Evolutionary conservation across 345 rosid species (phyloP).

Genomic region (Pistacia integerrima): DNA sequence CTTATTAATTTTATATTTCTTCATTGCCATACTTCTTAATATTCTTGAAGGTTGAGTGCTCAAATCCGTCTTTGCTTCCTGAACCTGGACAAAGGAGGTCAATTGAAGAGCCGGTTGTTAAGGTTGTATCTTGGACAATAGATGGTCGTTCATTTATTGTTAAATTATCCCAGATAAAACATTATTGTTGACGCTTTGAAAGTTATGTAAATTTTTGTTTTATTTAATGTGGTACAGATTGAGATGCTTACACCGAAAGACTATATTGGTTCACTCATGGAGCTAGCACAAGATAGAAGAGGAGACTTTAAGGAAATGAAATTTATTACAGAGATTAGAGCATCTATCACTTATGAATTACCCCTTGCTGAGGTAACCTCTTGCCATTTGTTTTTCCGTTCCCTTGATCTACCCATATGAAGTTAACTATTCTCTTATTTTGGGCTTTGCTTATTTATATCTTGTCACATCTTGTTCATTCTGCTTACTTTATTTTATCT

Average conservation of each 20-base stretch:
- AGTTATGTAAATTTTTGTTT: conserved; percentile 15
- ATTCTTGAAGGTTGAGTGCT: conserved; percentile 80
- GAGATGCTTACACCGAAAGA: conserved; percentile 98
- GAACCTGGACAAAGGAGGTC: conserved; percentile 90
- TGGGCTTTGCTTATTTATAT: background rate
- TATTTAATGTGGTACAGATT: conserved; percentile 52
- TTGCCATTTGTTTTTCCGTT: conserved; percentile 1
- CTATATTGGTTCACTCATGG: conserved; percentile 92
- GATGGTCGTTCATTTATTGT: background rate
- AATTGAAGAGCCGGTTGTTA: conserved; percentile 90
- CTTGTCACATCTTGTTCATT: conserved; percentile 5
- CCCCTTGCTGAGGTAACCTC: conserved; percentile 86
- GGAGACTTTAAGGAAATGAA: conserved; percentile 95
- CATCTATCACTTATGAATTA: conserved; percentile 80
- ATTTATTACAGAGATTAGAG: conserved; percentile 84
- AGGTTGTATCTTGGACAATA: conserved; percentile 51
- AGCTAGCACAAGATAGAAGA: conserved; percentile 96
- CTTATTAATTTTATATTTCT: conserved; percentile 13
- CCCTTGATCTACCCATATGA: background rate
- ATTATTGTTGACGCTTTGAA: background rate
- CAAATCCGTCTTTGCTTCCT: conserved; percentile 96
- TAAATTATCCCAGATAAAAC: background rate
- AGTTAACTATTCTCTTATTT: background rate
- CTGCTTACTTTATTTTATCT: conserved; percentile 22
- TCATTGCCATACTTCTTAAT: conserved; percentile 13